Evolutionary conservation across 805 yeast species (phyloP).

Genomic region (Schizosaccharomyces cryophilus): DNA sequence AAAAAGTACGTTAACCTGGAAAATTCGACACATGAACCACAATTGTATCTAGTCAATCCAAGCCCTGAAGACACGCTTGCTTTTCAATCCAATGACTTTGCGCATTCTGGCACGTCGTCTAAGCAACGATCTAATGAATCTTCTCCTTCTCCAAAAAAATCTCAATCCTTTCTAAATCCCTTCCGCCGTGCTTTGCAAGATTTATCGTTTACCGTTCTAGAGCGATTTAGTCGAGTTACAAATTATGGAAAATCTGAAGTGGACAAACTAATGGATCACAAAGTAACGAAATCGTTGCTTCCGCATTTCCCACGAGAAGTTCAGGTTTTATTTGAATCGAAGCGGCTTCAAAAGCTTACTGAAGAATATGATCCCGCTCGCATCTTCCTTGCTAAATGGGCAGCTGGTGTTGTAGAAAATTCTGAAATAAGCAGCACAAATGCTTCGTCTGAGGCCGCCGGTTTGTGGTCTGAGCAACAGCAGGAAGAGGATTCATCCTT

Average conservation of each 20-base stretch:
- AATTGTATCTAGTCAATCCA: constrained; percentile 58
- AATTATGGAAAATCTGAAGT: constrained; percentile 37
- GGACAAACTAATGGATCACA: constrained; percentile 29
- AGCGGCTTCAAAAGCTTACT: constrained; percentile 50
- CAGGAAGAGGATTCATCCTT: constrained; percentile 9
- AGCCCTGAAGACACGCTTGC: constrained; percentile 41
- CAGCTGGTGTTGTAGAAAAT: constrained; percentile 75
- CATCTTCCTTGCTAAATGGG: constrained; percentile 89
- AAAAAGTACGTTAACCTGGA: constrained; percentile 34
- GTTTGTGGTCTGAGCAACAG: background rate
- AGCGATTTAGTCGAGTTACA: constrained; percentile 59
- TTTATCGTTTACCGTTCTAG: constrained; percentile 27
- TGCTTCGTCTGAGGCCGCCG: background rate
- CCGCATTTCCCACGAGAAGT: constrained; percentile 31
- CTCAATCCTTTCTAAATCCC: background rate
- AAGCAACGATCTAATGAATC: background rate
- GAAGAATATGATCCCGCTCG: constrained; percentile 86
- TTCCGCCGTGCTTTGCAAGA: constrained; percentile 13
- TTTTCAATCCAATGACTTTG: constrained; percentile 3
- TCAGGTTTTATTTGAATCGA: background rate
- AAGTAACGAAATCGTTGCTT: constrained; percentile 33
- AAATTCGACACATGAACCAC: constrained; percentile 43
- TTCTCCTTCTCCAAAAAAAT: constrained; percentile 16
- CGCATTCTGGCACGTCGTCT: too few species aligned
- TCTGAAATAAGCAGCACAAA: constrained; percentile 31